A percentile compares a stretch with the other conserved stretches of the same genome.
Evolutionary conservation across 108 stramenopile genomes (phyloP).

Genomic region (Parmales sp.): DNA sequence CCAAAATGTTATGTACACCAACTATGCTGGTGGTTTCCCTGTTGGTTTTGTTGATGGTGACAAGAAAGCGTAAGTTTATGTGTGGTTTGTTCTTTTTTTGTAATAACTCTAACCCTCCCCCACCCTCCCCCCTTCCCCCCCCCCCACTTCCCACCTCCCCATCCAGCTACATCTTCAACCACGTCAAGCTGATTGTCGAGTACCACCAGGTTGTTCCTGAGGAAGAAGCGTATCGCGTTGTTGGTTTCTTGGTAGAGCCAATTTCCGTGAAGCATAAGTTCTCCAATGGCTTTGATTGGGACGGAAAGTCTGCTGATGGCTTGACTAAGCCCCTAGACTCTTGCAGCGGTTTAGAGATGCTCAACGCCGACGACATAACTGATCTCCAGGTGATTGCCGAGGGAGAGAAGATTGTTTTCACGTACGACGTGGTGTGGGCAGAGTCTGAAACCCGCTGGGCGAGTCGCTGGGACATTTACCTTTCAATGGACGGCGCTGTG

Average conservation of each 20-base stretch:
- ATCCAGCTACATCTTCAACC: constrained; percentile 86
- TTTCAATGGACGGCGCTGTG: constrained; percentile 76
- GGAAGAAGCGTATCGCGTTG: constrained; percentile 66
- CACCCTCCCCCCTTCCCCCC: no score
- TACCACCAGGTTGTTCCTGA: constrained; percentile 70
- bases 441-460: constrained; percentile 84
- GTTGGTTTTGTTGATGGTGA: constrained; percentile 60
- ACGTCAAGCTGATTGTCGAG: constrained; percentile 82
- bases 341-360: constrained; percentile 38
- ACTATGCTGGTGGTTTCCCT: constrained; percentile 85
- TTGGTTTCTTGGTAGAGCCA: constrained; percentile 88
- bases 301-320: constrained; percentile 49
- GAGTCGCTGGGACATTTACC: constrained; percentile 94
- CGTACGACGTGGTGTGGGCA: constrained; percentile 93
- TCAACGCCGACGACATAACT: constrained; percentile 30
- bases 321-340: constrained; percentile 51
- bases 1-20: constrained; percentile 41
- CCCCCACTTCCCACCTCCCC: no score
- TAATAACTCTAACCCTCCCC: no score
- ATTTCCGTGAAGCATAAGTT: constrained; percentile 74
- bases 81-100: no score
- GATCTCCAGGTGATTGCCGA: constrained; percentile 42
- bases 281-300: constrained; percentile 59
- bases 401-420: constrained; percentile 74
- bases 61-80: constrained; percentile 5